Base-by-base conservation (phyloP, 164 flowering plant genomes). In the Annona squamosa region DNA sequence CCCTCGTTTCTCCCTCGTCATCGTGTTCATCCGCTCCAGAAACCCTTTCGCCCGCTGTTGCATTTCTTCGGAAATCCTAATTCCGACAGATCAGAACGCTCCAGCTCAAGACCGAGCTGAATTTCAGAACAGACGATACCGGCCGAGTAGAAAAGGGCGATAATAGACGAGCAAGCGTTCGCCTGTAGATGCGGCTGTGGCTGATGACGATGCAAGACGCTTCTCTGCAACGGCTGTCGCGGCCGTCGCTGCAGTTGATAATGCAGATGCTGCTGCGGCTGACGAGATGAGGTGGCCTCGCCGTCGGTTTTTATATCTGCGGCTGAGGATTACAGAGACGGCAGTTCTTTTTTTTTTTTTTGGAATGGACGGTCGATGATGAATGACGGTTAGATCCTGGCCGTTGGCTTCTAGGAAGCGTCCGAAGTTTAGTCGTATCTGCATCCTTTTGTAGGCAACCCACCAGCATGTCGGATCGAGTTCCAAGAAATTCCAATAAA, bases 1-100 rank as follows among this genome's bases (percentile, higher is more conserved):
- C 5, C 75, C 76, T 66, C 96, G 82, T 79, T 93, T 90, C 75
- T 79, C 91, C 74, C 90, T 85, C 65, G 72, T 48, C 85, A 83
- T 85, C 43, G 87, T 81, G 44, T 78, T 84, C 13, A 83, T 81
- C 74, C 90, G 83, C 79, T 88, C 91, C 87, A 85, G 82, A 57
- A 72, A 74, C 81, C 92, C 81, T 3, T 86, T 85, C 70, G 80
- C 86, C 82, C 86, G 84, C 71, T 83, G 82, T 87, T 83, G 82
- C 88, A 83, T 80, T 78, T 76, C 3, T 45, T 44, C 65, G 63
- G 47, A 72, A 77, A 74, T 72, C 81, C 75, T 65, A 12, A 18
- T 69, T 73, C 74, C 68, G 77, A 82, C 86, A 87, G n/a, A 13
- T 3, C 18, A 59, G 4, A 10, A 13, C n/a, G 13, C 63, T 59